A percentile compares a stretch with the other conserved stretches of the same genome.
Conservation (phyloP, 768 basidiomycete genomes). For the Thelephora ganbajun region DNA sequence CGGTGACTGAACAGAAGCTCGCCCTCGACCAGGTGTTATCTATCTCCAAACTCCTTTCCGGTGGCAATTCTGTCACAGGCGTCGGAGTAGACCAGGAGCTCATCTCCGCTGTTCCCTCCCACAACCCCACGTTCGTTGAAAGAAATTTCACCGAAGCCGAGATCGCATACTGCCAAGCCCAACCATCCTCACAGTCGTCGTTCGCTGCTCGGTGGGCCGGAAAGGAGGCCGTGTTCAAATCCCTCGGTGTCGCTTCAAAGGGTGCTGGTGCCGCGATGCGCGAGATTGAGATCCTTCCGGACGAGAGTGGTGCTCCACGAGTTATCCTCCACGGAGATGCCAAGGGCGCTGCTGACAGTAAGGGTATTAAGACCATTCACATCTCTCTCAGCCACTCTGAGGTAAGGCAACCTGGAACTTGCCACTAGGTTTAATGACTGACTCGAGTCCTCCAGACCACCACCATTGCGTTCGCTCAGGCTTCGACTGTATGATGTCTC, state of each 20-base stretch:
- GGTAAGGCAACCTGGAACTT: slow-evolving; percentile 30
- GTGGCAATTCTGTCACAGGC: slow-evolving; percentile 41
- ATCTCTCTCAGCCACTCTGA: slow-evolving; percentile 91
- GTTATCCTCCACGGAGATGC: slow-evolving; percentile 75
- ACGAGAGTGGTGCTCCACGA: slow-evolving; percentile 63
- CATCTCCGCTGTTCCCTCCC: slow-evolving; percentile 83
- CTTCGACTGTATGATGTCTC: slow-evolving; percentile 22
- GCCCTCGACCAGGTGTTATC: slow-evolving; percentile 59
- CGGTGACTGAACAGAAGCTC: slow-evolving; percentile 33
- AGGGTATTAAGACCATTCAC: slow-evolving; percentile 61
- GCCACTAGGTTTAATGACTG: slow-evolving; percentile 4
- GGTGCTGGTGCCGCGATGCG: slow-evolving; percentile 93
- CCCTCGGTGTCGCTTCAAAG: slow-evolving; percentile 76
- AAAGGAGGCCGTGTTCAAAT: slow-evolving; percentile 97
- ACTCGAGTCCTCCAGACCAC: slow-evolving; percentile 38
- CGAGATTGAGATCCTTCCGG: slow-evolving; percentile 89
- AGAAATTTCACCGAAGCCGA: slow-evolving; percentile 93
- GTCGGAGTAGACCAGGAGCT: slow-evolving; percentile 90
- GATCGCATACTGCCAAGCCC: slow-evolving; percentile 71
- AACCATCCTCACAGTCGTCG: slow-evolving; percentile 78
- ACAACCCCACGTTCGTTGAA: slow-evolving; percentile 72
- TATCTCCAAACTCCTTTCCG: slow-evolving; percentile 38
- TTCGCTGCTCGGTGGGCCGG: slow-evolving; percentile 96
- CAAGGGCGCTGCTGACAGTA: slow-evolving; percentile 50
- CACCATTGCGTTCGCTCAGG: slow-evolving; percentile 82